Evolutionary conservation across 495 filamentous ascomycete genomes (phyloP), one percentile per base, ranked within the genome.

Genomic region (Daldinia concentrica): DNA sequence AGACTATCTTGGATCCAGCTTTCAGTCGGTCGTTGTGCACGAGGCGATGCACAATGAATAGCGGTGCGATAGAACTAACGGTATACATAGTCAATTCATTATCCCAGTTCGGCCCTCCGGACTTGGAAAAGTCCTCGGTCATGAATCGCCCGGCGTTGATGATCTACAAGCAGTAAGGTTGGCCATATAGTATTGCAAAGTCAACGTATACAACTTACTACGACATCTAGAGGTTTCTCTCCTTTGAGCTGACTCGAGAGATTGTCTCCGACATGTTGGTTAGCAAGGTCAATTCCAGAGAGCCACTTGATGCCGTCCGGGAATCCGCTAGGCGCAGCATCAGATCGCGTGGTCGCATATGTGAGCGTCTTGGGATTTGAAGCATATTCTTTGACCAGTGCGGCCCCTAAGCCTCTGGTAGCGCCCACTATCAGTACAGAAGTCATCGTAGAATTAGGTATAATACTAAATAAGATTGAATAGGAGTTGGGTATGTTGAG

Each of bases 71-170:
- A 0, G 90, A 83, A 17, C 84, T 88, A 0, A 84, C 91, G 32
- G 88, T 90, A 75, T 93, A 93, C 90, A 92, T 93, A 32, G 81
- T 82, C 22, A 91, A 77, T 72, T 92, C 79, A 27, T 89, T 87
- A 15, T 89, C 86, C 83, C 85, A 92, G 62, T 90, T 83, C 3
- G 89, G 89, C 1, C 81, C 81, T 39, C 88, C 86, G 51, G 88
- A 86, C 22, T 60, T 17, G 37, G 84, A 81, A n/a, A 79, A 72
- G 65, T 77, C 75, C 64, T 93, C 91, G 6, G 83, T 86, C 52
- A 82, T 86, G 71, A 93, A 92, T 75, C 90, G 90, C 14, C 90
- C 89, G 0, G 90, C 90, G 4, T 85, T 87, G 75, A 92, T 88
- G 58, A 92, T 87, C 70, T 83, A 58, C 34, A 24, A 22, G 26